Base-by-base conservation (phyloP, 2,329 filamentous ascomycete species). In the Triangularia setosa region DNA sequence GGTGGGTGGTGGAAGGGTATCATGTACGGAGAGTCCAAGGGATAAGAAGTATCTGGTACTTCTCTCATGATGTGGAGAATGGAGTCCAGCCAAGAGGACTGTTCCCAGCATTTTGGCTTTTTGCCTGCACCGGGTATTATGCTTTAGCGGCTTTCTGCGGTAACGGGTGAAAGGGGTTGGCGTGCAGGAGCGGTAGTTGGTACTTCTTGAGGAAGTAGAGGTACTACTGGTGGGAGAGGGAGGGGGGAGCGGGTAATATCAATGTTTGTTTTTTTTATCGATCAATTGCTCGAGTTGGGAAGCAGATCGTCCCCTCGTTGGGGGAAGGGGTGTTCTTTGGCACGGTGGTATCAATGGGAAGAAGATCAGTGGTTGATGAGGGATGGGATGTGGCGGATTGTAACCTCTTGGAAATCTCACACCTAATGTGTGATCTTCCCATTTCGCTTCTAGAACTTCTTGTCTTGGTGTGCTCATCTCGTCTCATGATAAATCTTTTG, bases 391-490 rank as follows among this genome's bases (percentile, higher is more conserved):
- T 60, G 58, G 58, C 58, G 58, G 58, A 60, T 60, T 60, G 58
- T 53, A 60, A 60, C 58, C 35, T 60, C 35, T 52, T 60, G 52
- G 48, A 52, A 14, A n/a, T 48, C 40, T 48, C 40, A 48, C 40
- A 12, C 11, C 30, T 12, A 55, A 55, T 25, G 52, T 25, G 52
- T 28, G 25, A 55, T 55, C 9, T 27, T 25, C 21, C 25, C 24
- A 55, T 55, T 18, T 60, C 58, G 58, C 58, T 60, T 52, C 58
- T 33, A 60, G 58, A 53, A 60, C 58, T 60, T 59, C 21, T 44
- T 18, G n/a, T 24, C 44, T 52, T n/a, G n/a, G n/a, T 52, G n/a
- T 52, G n/a, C 44, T 55, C 52, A 55, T 55, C 21, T 55, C 21
- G 52, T 21, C 40, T 48, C 21, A 33, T 60, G 35, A 44, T 53